Conservation (phyloP, 2,329 filamentous ascomycete genomes). For the Nigrospora oryzae region DNA sequence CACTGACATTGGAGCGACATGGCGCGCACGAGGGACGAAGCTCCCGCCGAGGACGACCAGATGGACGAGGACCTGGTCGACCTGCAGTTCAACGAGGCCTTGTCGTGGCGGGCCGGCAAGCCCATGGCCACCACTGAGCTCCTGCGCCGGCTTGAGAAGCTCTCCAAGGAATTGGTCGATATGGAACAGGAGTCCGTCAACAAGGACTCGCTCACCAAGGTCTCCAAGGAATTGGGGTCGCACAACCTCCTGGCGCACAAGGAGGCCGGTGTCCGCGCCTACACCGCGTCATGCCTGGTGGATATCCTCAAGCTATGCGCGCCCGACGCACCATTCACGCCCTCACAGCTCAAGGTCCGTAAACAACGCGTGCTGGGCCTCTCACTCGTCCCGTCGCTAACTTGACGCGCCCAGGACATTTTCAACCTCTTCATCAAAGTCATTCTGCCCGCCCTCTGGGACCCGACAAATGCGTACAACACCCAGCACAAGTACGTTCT, state of each 20-base stretch:
- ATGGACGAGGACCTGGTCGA: constrained; percentile 29
- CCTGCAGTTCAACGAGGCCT: constrained; percentile 74
- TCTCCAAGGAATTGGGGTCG: constrained; percentile 77
- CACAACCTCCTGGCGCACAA: constrained; percentile 82
- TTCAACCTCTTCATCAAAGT: constrained; percentile 81
- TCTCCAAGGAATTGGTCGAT: constrained; percentile 74
- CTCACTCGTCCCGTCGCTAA: neutral
- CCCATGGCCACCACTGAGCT: constrained; percentile 79
- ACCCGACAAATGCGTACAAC: constrained; percentile 85
- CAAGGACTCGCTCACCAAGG: constrained; percentile 71
- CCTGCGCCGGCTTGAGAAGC: constrained; percentile 67
- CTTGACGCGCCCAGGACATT: constrained; percentile 61
- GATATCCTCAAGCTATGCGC: constrained; percentile 90
- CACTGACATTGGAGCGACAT: neutral
- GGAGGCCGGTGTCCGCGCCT: constrained; percentile 87
- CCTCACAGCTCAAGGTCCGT: constrained; percentile 77
- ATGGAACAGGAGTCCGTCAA: constrained; percentile 84
- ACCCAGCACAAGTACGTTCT: constrained; percentile 88
- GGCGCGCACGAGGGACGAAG: constrained; percentile 2
- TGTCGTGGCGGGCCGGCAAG: constrained; percentile 89
- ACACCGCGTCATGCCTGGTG: constrained; percentile 79
- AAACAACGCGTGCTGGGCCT: neutral
- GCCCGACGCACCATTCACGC: constrained; percentile 89
- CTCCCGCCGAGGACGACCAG: constrained; percentile 22
- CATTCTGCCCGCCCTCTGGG: constrained; percentile 75